Evolutionary conservation across 2,329 filamentous ascomycete genomes (phyloP), one percentile per base, ranked within the genome.

Genomic region (Pseudocercospora musae): DNA sequence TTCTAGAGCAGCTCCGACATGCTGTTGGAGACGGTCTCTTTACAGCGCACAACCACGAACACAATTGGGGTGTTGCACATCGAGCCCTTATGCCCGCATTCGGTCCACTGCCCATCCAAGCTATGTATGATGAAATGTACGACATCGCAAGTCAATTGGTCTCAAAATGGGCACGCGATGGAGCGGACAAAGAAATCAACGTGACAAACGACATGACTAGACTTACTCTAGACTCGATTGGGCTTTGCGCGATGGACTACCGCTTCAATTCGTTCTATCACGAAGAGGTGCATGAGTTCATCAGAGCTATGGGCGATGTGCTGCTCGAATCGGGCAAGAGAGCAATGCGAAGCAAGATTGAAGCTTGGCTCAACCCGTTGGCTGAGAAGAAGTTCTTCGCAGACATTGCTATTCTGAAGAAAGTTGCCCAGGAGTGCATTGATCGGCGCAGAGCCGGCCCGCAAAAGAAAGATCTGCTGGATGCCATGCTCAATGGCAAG

Each of bases 251-350:
- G 1, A 66, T 69, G 58, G 84, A 84, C 42, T 88, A 82, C 62
- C 85, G 89, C 20, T 91, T 92, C 80, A 92, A 92, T 75, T 88
- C 85, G 0, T 71, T 69, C 57, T 92, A 92, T 71, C 80, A 81
- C 25, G 84, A 89, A 13, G 80, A 85, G 8, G 78, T 88, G 72
- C 89, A 92, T 66, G 88, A 59, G 9, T 67, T 67, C 68, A 80
- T 91, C 46, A 73, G 81, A 50, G 84, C 87, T 31, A 91, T 92
- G 89, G 80, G 80, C 0, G 81, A 81, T 18, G 84, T 89, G 58
- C 78, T 92, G 1, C 69, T 57, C 15, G 74, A 13, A 86, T 87
- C 46, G 20, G 60, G 31, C 4, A 20, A 13, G 21, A 50, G 63
- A 42, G n/a, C 60, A 3, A 31, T 3, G 84, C 83, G 33, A 77